Evolutionary conservation across 495 filamentous ascomycete genomes (phyloP).

Genomic region (Penicillium salamii): DNA sequence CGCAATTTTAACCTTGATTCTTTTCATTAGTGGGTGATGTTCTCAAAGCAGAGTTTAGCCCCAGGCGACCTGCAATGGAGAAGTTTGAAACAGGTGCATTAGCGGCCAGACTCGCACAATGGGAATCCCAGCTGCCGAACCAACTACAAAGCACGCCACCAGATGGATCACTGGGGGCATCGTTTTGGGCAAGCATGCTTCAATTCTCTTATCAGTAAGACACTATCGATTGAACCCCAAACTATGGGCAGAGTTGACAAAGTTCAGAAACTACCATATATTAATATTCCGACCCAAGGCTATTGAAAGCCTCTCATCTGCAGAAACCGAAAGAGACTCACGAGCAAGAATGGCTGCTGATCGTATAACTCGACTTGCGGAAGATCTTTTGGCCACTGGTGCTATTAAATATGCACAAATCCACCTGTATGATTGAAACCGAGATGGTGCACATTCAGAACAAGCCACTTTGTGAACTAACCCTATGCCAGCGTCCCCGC

Average conservation of each 20-base stretch:
- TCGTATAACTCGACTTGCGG: slow-evolving; percentile 10
- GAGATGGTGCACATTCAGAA: too few relatives aligned
- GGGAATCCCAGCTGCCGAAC: slow-evolving; percentile 1
- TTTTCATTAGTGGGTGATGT: too few relatives aligned
- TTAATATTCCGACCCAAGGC: slow-evolving; percentile 12
- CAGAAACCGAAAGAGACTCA: slow-evolving; percentile 11
- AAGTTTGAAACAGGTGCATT: background rate
- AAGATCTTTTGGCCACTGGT: slow-evolving; percentile 14
- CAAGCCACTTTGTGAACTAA: too few relatives aligned
- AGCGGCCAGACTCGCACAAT: background rate
- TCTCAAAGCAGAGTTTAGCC: too few relatives aligned
- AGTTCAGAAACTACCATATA: slow-evolving; percentile 3
- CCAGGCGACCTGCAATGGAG: too few relatives aligned
- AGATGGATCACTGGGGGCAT: background rate
- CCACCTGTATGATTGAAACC: too few relatives aligned
- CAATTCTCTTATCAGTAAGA: slow-evolving; percentile 11
- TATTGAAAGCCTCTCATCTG: background rate
- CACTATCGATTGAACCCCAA: background rate
- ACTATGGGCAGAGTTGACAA: background rate
- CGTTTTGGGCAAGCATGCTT: slow-evolving; percentile 12
- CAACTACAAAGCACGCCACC: background rate
- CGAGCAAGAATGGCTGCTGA: slow-evolving; percentile 10
- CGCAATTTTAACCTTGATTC: too few relatives aligned
- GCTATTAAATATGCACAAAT: background rate
- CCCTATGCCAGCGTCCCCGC: slow-evolving; percentile 7